These are phyloP conservation scores for Fraxinus excelsior DNA, from an alignment of 257 asterid genomes.

Conservation along the genomic window DNA sequence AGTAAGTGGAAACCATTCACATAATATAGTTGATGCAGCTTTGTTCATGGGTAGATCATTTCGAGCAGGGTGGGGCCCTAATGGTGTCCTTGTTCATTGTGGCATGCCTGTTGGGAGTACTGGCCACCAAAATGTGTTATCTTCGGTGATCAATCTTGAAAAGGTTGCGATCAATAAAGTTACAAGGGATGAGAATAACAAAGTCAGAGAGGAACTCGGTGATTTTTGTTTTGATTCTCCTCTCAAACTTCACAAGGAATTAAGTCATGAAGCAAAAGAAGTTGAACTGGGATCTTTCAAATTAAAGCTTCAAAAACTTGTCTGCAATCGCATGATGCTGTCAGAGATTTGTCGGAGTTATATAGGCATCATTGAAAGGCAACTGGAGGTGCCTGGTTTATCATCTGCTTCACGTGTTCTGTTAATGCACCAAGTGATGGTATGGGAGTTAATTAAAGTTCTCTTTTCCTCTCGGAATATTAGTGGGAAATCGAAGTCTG, in stretches of 20 bases:
- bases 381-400: constrained; percentile 69
- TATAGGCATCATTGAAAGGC: constrained; percentile 75
- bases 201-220: constrained; percentile 59
- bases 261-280: constrained; percentile 58
- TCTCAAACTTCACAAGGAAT: constrained; percentile 79
- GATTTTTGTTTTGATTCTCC: constrained; percentile 76
- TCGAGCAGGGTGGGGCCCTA: constrained; percentile 99
- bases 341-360: constrained; percentile 83
- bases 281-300: constrained; percentile 58
- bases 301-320: constrained; percentile 73
- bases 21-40: constrained; percentile 89
- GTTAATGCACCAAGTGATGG: constrained; percentile 87
- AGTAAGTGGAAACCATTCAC: constrained; percentile 59
- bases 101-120: constrained; percentile 80
- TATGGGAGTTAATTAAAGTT: constrained; percentile 92
- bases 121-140: constrained; percentile 44
- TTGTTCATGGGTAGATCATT: constrained; percentile 97
- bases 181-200: constrained; percentile 65
- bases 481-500: constrained; percentile 44
- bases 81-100: constrained; percentile 90
- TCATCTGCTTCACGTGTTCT: constrained; percentile 62
- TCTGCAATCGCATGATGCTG: constrained; percentile 61
- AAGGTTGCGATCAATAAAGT: constrained; percentile 80
- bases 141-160: constrained; percentile 83
- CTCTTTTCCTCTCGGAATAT: constrained; percentile 70